phyloP scores from a whole-genome alignment of 1,139 yeast species.

The Candida gigantensis region DNA sequence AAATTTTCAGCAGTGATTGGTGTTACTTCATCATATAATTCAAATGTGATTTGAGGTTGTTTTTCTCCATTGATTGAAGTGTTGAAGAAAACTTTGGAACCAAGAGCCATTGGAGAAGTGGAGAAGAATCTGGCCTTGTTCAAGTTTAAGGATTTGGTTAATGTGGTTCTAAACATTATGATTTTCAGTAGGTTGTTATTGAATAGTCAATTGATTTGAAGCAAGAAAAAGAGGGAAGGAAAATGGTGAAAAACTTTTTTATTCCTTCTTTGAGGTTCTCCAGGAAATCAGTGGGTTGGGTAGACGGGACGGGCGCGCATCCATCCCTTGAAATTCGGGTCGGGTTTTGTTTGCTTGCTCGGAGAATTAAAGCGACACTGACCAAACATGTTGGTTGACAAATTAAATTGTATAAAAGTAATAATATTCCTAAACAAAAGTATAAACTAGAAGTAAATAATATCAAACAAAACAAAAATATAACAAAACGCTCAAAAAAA shows the following conservation, averaged over 20 bases:
- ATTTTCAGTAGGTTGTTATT: neutral
- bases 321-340: too few species aligned
- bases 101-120: slow-evolving; percentile 29
- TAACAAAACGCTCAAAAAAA: neutral
- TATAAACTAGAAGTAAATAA: neutral
- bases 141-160: slow-evolving; percentile 4
- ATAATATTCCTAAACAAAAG: neutral
- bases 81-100: slow-evolving; percentile 38
- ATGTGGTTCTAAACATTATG: slow-evolving; percentile 4
- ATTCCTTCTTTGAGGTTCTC: too few species aligned
- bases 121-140: slow-evolving; percentile 29
- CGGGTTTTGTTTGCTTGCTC: too few species aligned
- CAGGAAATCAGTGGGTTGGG: too few species aligned
- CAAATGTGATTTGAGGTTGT: slow-evolving; percentile 35
- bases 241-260: too few species aligned
- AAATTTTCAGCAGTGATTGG: slow-evolving; percentile 97
- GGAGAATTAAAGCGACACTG: too few species aligned
- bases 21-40: slow-evolving; percentile 84
- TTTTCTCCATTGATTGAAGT: slow-evolving; percentile 36
- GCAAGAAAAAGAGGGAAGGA: too few species aligned
- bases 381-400: too few species aligned
- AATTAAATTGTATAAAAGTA: too few species aligned
- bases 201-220: too few species aligned
- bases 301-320: too few species aligned
- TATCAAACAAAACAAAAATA: neutral